Evolutionary conservation across 495 filamentous ascomycete species (phyloP).

Genomic region (Cercophora sp.): DNA sequence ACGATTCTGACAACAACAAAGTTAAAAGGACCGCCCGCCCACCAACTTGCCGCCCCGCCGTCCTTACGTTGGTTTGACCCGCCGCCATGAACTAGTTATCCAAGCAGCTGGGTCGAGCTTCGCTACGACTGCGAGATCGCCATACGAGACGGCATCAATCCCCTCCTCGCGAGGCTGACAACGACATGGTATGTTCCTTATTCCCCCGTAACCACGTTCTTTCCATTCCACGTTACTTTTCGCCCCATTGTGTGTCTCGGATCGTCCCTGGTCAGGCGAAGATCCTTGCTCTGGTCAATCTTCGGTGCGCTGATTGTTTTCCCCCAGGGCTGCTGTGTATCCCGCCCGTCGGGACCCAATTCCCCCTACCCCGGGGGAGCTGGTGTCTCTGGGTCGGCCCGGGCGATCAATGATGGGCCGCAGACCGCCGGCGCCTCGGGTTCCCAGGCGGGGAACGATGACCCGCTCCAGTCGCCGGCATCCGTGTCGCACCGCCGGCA

Average conservation of each 20-base stretch:
- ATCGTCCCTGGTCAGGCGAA: no score
- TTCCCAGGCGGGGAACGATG: constrained; percentile 17
- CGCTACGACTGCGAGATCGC: constrained; percentile 18
- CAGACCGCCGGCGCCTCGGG: constrained; percentile 16
- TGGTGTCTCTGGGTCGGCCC: constrained; percentile 37
- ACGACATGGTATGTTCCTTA: constrained; percentile 21
- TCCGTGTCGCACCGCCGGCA: constrained; percentile 18
- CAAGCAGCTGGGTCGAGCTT: constrained; percentile 25
- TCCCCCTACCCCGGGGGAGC: constrained; percentile 40
- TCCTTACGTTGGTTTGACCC: neutral
- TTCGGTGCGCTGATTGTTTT: neutral
- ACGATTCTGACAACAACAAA: neutral
- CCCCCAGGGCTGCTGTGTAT: constrained; percentile 48
- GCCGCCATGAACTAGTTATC: constrained; percentile 33
- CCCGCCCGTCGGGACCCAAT: constrained; percentile 37
- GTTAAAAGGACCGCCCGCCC: neutral
- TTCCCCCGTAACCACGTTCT: no score
- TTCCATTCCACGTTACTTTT: no score
- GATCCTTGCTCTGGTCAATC: no score
- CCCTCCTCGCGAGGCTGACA: neutral
- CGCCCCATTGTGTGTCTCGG: no score
- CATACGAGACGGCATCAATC: neutral
- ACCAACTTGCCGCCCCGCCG: neutral
- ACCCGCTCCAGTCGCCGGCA: constrained; percentile 13
- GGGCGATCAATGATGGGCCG: constrained; percentile 39